These are phyloP conservation scores for Apiospora saccharicola DNA, from an alignment of 2,329 filamentous ascomycete genomes.

Conservation along the genomic window DNA sequence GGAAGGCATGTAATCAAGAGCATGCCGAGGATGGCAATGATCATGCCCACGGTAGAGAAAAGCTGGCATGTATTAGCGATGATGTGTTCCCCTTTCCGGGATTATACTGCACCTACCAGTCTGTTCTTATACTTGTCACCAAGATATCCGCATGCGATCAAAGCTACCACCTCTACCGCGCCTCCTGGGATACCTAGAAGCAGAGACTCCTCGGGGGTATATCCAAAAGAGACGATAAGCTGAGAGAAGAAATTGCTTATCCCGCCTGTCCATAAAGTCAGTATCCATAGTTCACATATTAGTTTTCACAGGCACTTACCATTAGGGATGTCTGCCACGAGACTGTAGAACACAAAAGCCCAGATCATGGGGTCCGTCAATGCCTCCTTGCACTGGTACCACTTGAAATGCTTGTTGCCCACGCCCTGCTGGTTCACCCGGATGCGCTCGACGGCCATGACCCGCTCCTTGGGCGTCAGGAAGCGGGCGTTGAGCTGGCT, in stretches of 20 bases:
- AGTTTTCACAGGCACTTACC: slow-evolving; percentile 34
- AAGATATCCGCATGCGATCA: slow-evolving; percentile 57
- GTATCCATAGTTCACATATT: no score
- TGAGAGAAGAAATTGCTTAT: slow-evolving; percentile 50
- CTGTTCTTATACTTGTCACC: slow-evolving; percentile 65
- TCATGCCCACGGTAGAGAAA: slow-evolving; percentile 58
- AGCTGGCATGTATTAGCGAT: slow-evolving; percentile 43
- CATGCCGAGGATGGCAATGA: slow-evolving; percentile 65
- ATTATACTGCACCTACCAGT: slow-evolving; percentile 44
- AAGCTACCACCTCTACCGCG: slow-evolving; percentile 66
- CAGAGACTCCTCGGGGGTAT: slow-evolving; percentile 66
- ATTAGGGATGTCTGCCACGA: slow-evolving; percentile 48
- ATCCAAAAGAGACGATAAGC: slow-evolving; percentile 64
- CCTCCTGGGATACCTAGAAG: slow-evolving; percentile 72
- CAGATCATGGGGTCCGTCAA: slow-evolving; percentile 48
- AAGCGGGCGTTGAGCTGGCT: slow-evolving; percentile 50
- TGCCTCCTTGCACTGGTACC: slow-evolving; percentile 61
- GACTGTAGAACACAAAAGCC: slow-evolving; percentile 44
- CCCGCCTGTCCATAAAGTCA: slow-evolving; percentile 33
- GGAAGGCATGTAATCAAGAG: slow-evolving; percentile 70
- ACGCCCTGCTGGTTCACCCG: slow-evolving; percentile 72
- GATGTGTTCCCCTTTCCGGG: no score
- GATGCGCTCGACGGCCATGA: slow-evolving; percentile 61
- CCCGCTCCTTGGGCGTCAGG: slow-evolving; percentile 65
- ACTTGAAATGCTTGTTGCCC: slow-evolving; percentile 72